Conservation (phyloP, 495 filamentous ascomycete species). For the Venustampulla echinocandica region DNA sequence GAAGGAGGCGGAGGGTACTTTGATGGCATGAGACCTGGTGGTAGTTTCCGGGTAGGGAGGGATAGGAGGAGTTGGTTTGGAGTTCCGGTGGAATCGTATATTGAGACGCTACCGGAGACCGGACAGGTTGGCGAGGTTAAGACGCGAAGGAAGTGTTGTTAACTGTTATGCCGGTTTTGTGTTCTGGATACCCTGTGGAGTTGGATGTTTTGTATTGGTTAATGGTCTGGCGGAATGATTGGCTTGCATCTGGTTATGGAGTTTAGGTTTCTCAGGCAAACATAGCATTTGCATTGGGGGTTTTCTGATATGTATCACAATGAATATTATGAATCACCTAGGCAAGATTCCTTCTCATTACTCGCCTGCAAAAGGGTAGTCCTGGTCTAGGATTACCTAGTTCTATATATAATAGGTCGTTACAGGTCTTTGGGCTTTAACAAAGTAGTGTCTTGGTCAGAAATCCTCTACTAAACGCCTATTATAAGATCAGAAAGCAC, state of each 20-base stretch:
- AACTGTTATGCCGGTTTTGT: conserved; percentile 11
- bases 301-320: no score
- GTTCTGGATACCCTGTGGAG: conserved; percentile 13
- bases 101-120: conserved; percentile 26
- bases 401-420: no score
- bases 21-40: conserved; percentile 33
- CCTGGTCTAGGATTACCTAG: no score
- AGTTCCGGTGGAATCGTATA: conserved; percentile 40
- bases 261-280: neutral
- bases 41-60: conserved; percentile 53
- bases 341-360: neutral
- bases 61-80: conserved; percentile 56
- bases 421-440: no score
- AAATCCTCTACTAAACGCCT: no score
- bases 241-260: conserved; percentile 13
- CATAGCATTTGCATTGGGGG: conserved; percentile 12
- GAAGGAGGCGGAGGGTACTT: conserved; percentile 33
- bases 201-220: conserved; percentile 6
- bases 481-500: no score
- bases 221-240: conserved; percentile 6
- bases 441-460: no score
- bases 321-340: neutral
- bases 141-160: conserved; percentile 42
- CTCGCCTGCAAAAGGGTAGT: neutral
- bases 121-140: conserved; percentile 26